These are phyloP conservation scores for Corrigiola litoralis DNA, from an alignment of 179 eudicot genomes.

Conservation along the genomic window DNA sequence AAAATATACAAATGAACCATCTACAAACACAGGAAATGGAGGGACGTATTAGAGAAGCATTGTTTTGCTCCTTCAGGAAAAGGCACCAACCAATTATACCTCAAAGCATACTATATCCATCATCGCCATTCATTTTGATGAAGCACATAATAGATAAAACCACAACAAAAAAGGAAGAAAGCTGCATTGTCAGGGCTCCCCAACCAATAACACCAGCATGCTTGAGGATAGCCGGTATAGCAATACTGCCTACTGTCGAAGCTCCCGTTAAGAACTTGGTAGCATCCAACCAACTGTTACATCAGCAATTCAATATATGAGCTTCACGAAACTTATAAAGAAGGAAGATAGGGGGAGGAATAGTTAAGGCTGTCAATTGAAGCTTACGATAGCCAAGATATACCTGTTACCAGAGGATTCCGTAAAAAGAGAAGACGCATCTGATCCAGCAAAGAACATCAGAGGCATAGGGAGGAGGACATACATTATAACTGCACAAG, in stretches of 20 bases:
- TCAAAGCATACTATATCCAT: slow-evolving; percentile 54
- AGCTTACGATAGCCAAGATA: neutral
- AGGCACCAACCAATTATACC: neutral
- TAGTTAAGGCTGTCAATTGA: neutral
- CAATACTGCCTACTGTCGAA: slow-evolving; percentile 84
- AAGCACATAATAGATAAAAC: slow-evolving; percentile 58
- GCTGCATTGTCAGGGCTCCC: slow-evolving; percentile 84
- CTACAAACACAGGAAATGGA: neutral
- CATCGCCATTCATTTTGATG: slow-evolving; percentile 48
- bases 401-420: slow-evolving; percentile 74
- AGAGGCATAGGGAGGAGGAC: slow-evolving; percentile 93
- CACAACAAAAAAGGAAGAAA: slow-evolving; percentile 68
- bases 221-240: slow-evolving; percentile 78
- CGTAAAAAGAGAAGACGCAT: slow-evolving; percentile 52
- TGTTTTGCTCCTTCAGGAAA: neutral
- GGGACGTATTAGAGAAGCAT: neutral
- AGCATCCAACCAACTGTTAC: slow-evolving; percentile 74
- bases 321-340: neutral
- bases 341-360: neutral
- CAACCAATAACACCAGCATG: slow-evolving; percentile 86
- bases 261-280: slow-evolving; percentile 88
- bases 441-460: slow-evolving; percentile 81
- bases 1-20: neutral
- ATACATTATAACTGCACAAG: slow-evolving; percentile 79
- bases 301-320: slow-evolving; percentile 1